phyloP scores from a whole-genome alignment of 2,329 filamentous ascomycete genomes.

The Penicillium italicum region DNA sequence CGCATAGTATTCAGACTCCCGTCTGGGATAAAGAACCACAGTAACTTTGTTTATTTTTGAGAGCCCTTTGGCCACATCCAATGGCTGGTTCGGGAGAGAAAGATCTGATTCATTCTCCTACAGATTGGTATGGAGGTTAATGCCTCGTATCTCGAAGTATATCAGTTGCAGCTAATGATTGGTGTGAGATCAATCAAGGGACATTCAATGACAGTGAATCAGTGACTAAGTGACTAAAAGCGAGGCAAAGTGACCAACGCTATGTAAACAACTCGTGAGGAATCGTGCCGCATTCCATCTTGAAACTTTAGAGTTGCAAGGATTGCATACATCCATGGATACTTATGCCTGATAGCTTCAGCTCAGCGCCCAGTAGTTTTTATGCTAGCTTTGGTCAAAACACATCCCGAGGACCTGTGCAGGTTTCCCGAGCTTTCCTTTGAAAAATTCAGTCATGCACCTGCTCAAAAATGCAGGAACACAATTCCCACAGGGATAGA shows the following conservation, averaged over 20 bases:
- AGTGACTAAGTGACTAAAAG: not conserved
- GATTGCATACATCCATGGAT: not conserved
- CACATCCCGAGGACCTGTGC: not conserved
- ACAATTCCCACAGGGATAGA: not conserved
- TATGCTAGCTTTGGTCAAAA: not conserved
- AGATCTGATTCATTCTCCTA: not conserved
- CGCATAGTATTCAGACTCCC: not conserved
- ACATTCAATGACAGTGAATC: not conserved
- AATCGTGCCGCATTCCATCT: conserved; percentile 10
- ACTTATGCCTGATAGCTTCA: not conserved
- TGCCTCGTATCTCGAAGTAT: not conserved
- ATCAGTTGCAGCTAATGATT: not conserved
- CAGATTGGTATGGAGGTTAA: not conserved
- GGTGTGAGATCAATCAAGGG: not conserved
- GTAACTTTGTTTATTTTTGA: not conserved
- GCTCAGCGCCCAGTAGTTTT: not conserved
- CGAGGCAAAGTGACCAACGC: not conserved
- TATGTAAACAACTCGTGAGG: not conserved
- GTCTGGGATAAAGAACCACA: not conserved
- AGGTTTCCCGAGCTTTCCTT: not conserved
- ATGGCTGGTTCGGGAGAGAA: not conserved
- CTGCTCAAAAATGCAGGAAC: not conserved
- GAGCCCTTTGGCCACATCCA: not conserved
- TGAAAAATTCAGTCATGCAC: not conserved
- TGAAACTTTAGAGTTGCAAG: not conserved